phyloP scores from a whole-genome alignment of 345 rosid genomes.

The Crucihimalaya himalaica region DNA sequence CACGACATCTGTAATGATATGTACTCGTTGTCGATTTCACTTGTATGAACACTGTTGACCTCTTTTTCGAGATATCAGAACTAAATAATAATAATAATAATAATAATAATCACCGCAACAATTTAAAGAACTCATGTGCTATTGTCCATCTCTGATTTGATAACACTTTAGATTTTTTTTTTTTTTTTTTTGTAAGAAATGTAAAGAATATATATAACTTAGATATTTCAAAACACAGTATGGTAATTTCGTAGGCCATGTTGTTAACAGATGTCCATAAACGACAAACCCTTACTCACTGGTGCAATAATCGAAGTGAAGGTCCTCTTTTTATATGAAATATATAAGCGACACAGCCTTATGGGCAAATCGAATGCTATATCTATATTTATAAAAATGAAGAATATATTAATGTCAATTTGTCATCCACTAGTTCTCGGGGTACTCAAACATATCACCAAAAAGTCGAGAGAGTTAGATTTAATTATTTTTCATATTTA shows the following conservation, averaged over 20 bases:
- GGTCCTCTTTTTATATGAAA: background rate
- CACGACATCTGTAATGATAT: constrained; percentile 8
- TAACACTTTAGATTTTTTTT: background rate
- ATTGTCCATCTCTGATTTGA: constrained; percentile 26
- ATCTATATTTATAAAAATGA: background rate
- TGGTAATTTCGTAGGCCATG: constrained; percentile 24
- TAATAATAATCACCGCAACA: constrained; percentile 20
- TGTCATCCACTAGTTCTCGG: constrained; percentile 31
- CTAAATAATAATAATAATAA: background rate
- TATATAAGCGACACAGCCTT: constrained; percentile 32
- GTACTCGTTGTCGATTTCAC: constrained; percentile 10
- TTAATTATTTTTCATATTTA: background rate
- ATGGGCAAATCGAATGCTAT: constrained; percentile 27
- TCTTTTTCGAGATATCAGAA: constrained; percentile 11
- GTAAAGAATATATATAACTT: background rate
- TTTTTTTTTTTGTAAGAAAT: background rate
- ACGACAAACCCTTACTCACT: constrained; percentile 24
- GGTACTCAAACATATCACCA: constrained; percentile 4
- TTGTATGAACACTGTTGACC: constrained; percentile 18
- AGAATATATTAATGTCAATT: background rate
- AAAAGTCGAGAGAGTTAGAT: background rate
- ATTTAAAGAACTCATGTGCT: constrained; percentile 39
- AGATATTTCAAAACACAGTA: constrained; percentile 3
- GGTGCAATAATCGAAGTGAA: constrained; percentile 33
- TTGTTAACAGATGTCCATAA: constrained; percentile 1